Base-by-base conservation (phyloP, 1,139 yeast genomes). In the Yamadazyma oceani region DNA sequence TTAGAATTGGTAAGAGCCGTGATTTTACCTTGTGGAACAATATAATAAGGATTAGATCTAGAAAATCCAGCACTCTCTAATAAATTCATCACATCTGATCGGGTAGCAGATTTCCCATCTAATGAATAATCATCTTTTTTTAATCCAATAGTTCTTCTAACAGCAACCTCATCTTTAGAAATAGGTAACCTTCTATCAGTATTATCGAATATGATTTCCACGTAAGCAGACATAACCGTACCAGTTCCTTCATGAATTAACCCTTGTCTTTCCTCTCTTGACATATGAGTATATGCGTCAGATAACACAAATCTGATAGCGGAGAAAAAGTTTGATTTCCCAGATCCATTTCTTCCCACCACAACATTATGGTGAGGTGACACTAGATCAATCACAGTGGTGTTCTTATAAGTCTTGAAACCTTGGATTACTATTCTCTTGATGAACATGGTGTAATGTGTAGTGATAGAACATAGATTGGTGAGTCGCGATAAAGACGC, bases 11-110 rank as follows among this genome's bases (percentile, higher is more conserved):
- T 92, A 43, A 92, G 69, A 1, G 85, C 74, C 0, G 90, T 82
- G 51, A 89, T 87, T 50, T 87, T 74, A 12, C 99, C 99, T 60
- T 92, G 99, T 0, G 98, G 98, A 3, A 92, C 98, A 51, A 92
- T 90, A 59, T 92, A 92, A 60, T 90, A 92, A 0, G 97, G 97
- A 48, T 89, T 90, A 3, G 90, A 82, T 42, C 87, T 74, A 1
- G 96, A 85, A 54, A 92, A 89, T 0, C 98, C 98, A 0, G 96
- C 96, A 53, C 88, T 82, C 58, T 92, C 97, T 30, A 94, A 69
- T 45, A 88, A 63, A 48, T 86, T 85, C 80, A 83, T 81, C 14
- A 90, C 75, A 56, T 90, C 97, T 2, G 86, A 73, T 51, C 89
- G 78, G 2, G 94, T 82, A 4, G 92, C 86, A 13, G 87, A 74